Base-by-base conservation (phyloP, 768 basidiomycete species). In the Suillus americanus region DNA sequence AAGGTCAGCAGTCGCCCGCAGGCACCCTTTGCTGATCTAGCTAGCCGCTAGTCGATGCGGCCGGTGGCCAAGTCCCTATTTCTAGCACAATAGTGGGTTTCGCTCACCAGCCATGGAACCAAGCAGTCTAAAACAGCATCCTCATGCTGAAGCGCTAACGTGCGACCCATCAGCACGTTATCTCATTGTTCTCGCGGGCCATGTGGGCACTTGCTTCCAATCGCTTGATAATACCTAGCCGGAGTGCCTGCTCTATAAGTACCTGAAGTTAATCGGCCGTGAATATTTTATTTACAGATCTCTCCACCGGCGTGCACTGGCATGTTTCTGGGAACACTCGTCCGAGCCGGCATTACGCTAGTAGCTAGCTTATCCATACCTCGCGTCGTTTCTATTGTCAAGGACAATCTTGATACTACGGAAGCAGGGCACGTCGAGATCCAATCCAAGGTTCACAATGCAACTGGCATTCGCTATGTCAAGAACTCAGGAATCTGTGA, bases 401-500 rank as follows among this genome's bases (percentile, higher is more conserved):
- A 46, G 20, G 43, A 18, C 20, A 20, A 30, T 37, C 53, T 48
- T 0, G 3, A 28, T 4, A 51, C 48, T 20, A 8, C 28, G 13
- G 38, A 16, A 25, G 2, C 63, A 30, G 18, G 13, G 43, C 65
- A 55, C 5, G 0, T 53, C 9, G 28, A 23, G 3, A 69, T 75
- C 48, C 65, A 25, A 16, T 76, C 75, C 14, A 48, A 67, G 53
- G 60, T 55, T n/a, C 67, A 69, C 23, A 41, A 67, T 4, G 73
- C 75, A 46, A 71, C 71, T 12, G 70, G 65, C 20, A 69, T 88
- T 5, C 81, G 84, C 9, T 87, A 81, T 72, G 79, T 88, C 23
- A 74, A 79, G 6, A 80, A 89, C 67, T 88, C 88, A 2, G 87
- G 86, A 0, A 78, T 89, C 3, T 89, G 88, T 68, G 88, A 90